Evolutionary conservation across 169 alveolate genomes (phyloP).

Genomic region (Theileria equi): DNA sequence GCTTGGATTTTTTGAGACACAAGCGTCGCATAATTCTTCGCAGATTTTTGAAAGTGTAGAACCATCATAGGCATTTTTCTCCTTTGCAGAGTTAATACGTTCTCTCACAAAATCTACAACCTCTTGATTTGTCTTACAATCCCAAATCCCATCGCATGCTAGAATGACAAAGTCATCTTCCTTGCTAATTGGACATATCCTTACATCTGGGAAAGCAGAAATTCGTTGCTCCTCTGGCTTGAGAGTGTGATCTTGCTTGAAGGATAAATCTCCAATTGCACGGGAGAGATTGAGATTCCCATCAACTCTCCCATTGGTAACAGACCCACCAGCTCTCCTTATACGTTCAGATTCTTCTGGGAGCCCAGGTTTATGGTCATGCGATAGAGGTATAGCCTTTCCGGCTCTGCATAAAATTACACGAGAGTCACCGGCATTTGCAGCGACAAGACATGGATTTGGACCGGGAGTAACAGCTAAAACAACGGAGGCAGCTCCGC

Average conservation of each 20-base stretch:
- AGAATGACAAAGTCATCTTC: conserved; percentile 92
- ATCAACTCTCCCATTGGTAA: conserved; percentile 91
- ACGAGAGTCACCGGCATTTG: conserved; percentile 99
- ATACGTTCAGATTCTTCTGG: conserved; percentile 91
- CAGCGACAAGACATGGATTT: conserved; percentile 81
- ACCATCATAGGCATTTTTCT: neutral
- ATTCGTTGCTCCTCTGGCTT: conserved; percentile 90
- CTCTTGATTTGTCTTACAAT: conserved; percentile 89
- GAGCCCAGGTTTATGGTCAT: conserved; percentile 97
- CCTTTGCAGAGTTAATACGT: conserved; percentile 30
- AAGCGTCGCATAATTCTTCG: conserved; percentile 85
- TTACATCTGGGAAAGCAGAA: conserved; percentile 92
- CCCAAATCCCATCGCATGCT: conserved; percentile 99
- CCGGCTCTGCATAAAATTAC: conserved; percentile 92
- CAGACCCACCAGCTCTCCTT: conserved; percentile 92
- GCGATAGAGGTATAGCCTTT: conserved; percentile 88
- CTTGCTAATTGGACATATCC: conserved; percentile 74
- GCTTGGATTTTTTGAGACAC: conserved; percentile 83
- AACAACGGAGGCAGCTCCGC: conserved; percentile 88
- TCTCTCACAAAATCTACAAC: conserved; percentile 85
- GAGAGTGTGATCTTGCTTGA: conserved; percentile 84
- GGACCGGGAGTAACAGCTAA: conserved; percentile 77
- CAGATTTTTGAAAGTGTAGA: conserved; percentile 59
- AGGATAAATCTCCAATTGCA: conserved; percentile 95
- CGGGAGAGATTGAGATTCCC: conserved; percentile 95